Evolutionary conservation across 2,329 filamentous ascomycete genomes (phyloP).

Genomic region (Exophiala xenobiotica): DNA sequence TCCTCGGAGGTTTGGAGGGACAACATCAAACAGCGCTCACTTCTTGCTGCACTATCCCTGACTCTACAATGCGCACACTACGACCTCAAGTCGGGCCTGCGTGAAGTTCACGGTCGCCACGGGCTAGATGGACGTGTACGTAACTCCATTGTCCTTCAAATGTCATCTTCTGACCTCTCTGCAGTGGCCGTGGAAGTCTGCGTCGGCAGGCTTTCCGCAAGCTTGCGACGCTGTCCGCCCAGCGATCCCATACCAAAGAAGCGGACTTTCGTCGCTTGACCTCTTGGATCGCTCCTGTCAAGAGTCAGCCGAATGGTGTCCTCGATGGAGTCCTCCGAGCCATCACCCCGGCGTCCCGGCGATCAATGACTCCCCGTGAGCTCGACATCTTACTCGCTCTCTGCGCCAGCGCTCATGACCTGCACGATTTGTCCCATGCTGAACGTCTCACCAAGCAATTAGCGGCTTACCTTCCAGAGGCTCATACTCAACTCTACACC

Average conservation of each 20-base stretch:
- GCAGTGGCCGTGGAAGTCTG: constrained; percentile 31
- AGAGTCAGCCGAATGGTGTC: constrained; percentile 32
- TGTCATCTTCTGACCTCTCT: constrained; percentile 1
- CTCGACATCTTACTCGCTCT: constrained; percentile 88
- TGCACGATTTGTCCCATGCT: constrained; percentile 70
- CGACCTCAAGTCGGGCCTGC: not conserved
- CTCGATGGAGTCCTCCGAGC: constrained; percentile 40
- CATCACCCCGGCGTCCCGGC: constrained; percentile 39
- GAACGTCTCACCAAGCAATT: constrained; percentile 77
- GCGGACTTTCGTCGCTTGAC: constrained; percentile 40
- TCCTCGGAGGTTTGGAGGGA: too few species aligned
- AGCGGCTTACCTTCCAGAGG: constrained; percentile 80
- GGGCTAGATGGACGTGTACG: constrained; percentile 26
- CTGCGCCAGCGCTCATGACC: constrained; percentile 80
- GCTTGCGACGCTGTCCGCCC: constrained; percentile 44
- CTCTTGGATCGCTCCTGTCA: constrained; percentile 33
- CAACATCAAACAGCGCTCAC: not conserved
- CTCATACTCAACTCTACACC: constrained; percentile 73
- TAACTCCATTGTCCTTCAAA: not conserved
- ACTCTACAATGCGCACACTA: not conserved
- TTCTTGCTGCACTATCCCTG: not conserved
- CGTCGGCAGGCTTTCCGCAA: constrained; percentile 45
- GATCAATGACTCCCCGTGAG: constrained; percentile 69
- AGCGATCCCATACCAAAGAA: constrained; percentile 30
- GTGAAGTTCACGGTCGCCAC: constrained; percentile 3